Evolutionary conservation across 371 early-diverging fungal genomes (phyloP).

Genomic region (Rhizopus sp.): DNA sequence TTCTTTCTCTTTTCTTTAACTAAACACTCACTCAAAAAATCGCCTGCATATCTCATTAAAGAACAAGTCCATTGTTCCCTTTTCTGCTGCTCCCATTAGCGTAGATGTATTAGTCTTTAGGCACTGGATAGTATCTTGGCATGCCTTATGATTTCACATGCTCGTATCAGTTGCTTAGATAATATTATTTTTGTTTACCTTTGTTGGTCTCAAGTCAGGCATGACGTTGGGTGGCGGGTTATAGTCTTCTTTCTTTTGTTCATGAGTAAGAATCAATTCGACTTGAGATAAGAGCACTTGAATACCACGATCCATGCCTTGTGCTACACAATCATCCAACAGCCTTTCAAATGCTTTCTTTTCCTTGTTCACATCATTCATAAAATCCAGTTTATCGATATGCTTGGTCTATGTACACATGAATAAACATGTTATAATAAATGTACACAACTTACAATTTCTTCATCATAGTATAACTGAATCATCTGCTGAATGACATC

Average conservation of each 20-base stretch:
- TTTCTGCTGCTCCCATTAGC: slow-evolving; percentile 77
- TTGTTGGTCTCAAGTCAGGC: slow-evolving; percentile 68
- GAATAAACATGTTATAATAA: not conserved
- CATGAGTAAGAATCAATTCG: slow-evolving; percentile 67
- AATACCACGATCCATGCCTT: slow-evolving; percentile 89
- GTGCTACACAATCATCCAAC: slow-evolving; percentile 85
- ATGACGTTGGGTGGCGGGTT: slow-evolving; percentile 59
- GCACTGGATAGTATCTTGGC: slow-evolving; percentile 74
- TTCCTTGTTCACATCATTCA: slow-evolving; percentile 81
- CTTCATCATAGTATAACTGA: slow-evolving; percentile 81
- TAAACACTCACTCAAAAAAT: slow-evolving; percentile 74
- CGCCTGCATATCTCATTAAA: slow-evolving; percentile 86
- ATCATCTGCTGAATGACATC: slow-evolving; percentile 89
- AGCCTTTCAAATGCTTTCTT: slow-evolving; percentile 80
- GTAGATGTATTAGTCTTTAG: slow-evolving; percentile 75
- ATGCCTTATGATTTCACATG: slow-evolving; percentile 42
- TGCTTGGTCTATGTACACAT: slow-evolving; percentile 38
- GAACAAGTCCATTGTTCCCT: slow-evolving; percentile 87
- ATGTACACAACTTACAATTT: slow-evolving; percentile 51
- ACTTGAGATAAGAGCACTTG: slow-evolving; percentile 77
- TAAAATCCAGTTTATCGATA: slow-evolving; percentile 84
- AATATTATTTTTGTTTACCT: slow-evolving; percentile 32
- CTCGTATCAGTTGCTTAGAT: not conserved
- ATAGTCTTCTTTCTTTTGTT: slow-evolving; percentile 70
- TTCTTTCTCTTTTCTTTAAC: not conserved